Evolutionary conservation across 2,329 filamentous ascomycete species (phyloP), one percentile per base, ranked within the genome.

Genomic region (Ophiocordyceps unilateralis): DNA sequence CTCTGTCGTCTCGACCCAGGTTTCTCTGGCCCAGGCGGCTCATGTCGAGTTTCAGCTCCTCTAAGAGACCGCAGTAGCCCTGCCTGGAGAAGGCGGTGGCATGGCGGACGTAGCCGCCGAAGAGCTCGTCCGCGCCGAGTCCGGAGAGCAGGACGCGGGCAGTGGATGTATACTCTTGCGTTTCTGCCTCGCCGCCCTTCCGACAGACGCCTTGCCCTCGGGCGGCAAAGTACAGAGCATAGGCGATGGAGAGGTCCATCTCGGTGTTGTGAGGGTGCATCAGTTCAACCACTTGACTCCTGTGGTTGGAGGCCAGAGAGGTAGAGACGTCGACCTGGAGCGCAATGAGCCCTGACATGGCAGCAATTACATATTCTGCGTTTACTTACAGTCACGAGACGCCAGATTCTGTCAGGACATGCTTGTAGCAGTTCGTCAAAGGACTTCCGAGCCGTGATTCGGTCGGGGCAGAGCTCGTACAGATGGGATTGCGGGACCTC

Each of bases 211-310:
- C 85, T 41, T 64, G 58, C 1, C 87, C 89, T 34, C 86, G 74
- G 0, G 89, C 80, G 6, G 91, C 87, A 64, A 98, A 98, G 59
- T 95, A 96, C n/a, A 98, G 68, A 0, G 91, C 91, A 51, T 75
- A 81, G 0, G 84, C 83, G 52, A 98, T 98, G 4, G 91, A 98
- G 1, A 98, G 69, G 54, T 98, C 91, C 91, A 98, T 98, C 61
- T 98, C 91, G 0, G 91, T 98, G 50, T 94, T 89, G 60, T 98
- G 91, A 0, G 91, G 91, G 51, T 82, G 71, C 58, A 98, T 95
- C 17, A 98, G 67, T 2, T 75, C 70, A 32, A 88, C 72, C 19
- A 98, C 74, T 22, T 70, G 70, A 3, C 70, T 54, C 47, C 84
- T 76, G 52, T 93, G 83, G 2, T 70, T 67, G 38, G 78, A 56